A percentile compares a stretch with the other conserved stretches of the same genome.
Conservation (phyloP, 2,329 filamentous ascomycete species). For the Thielaviopsis punctulata region DNA sequence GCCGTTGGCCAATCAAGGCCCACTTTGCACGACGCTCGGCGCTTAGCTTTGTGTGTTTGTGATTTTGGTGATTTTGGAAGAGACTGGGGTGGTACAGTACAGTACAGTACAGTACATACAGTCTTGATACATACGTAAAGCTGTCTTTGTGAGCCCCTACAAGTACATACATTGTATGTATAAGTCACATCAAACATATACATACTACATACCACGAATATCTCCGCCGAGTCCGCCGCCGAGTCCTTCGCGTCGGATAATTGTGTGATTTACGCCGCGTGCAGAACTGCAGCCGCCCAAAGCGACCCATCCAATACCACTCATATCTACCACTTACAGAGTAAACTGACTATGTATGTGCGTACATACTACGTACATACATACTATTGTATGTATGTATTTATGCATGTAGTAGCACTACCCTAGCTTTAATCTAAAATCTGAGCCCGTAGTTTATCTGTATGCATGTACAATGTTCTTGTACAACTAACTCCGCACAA, state of each 20-base stretch:
- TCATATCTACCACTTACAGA: neutral
- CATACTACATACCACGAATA: neutral
- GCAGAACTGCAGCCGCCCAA: neutral
- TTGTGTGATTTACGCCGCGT: neutral
- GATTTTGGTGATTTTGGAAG: neutral
- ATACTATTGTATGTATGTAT: no score
- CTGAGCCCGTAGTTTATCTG: no score
- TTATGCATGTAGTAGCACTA: no score
- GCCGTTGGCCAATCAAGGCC: conserved; percentile 4
- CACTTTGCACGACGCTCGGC: conserved; percentile 11
- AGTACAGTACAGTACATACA: neutral
- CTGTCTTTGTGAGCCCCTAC: neutral
- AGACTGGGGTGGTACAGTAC: no score
- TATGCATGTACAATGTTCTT: no score
- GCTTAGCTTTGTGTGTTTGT: neutral
- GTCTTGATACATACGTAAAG: no score
- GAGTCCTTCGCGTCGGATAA: neutral
- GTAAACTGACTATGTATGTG: neutral
- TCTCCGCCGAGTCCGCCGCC: neutral
- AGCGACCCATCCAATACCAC: neutral
- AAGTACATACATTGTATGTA: neutral
- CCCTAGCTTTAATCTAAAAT: no score
- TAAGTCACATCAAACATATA: no score
- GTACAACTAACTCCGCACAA: no score
- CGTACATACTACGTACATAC: neutral